These are phyloP conservation scores for Scutellaria baicalensis DNA, from an alignment of 257 asterid species.

Conservation along the genomic window DNA sequence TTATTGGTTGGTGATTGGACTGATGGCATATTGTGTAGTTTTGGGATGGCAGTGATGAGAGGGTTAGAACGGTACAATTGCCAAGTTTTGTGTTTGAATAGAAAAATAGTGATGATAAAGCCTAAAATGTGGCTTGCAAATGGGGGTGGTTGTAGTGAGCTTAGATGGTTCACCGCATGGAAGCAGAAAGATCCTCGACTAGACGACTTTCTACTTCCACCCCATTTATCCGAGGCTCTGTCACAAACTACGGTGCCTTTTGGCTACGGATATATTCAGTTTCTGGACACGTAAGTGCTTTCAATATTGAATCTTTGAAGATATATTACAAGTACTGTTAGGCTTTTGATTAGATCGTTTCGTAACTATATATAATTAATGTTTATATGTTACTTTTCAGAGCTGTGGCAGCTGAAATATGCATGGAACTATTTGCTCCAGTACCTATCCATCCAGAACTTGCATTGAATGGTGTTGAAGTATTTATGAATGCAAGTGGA, in stretches of 20 bases:
- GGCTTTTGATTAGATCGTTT: too few relatives aligned
- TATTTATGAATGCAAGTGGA: constrained; percentile 88
- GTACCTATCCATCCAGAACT: constrained; percentile 68
- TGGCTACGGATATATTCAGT: constrained; percentile 72
- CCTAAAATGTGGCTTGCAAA: constrained; percentile 92
- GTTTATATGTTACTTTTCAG: constrained; percentile 15
- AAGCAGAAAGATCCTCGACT: constrained; percentile 47
- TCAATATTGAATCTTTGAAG: too few relatives aligned
- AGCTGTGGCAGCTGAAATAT: constrained; percentile 80
- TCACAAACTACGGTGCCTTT: constrained; percentile 64
- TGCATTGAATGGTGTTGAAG: constrained; percentile 77
- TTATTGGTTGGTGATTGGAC: constrained; percentile 73
- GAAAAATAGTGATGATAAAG: constrained; percentile 67
- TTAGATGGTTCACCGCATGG: constrained; percentile 87
- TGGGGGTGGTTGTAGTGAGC: constrained; percentile 56
- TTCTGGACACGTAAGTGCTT: constrained; percentile 61
- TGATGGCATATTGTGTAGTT: constrained; percentile 64
- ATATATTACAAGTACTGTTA: too few relatives aligned
- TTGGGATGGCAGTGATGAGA: constrained; percentile 73
- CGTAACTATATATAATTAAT: too few relatives aligned
- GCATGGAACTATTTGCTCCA: constrained; percentile 64
- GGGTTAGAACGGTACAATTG: constrained; percentile 77
- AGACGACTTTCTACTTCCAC: constrained; percentile 64
- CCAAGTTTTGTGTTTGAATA: constrained; percentile 64
- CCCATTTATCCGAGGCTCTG: constrained; percentile 41